Evolutionary conservation across 2,329 filamentous ascomycete species (phyloP).

Genomic region (Xylaria hypoxylon): DNA sequence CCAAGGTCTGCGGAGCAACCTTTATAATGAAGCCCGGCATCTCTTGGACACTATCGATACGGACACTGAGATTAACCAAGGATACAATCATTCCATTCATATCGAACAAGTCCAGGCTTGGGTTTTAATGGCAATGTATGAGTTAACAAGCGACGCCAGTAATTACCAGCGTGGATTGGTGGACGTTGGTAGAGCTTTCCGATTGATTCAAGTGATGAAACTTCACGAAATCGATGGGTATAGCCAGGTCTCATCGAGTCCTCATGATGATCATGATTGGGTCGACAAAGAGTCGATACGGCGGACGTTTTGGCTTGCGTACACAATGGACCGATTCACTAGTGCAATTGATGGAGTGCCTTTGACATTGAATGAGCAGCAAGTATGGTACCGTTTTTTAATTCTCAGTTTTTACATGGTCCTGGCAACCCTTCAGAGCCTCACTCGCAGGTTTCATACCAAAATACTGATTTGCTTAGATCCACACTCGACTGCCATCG

Average conservation of each 20-base stretch:
- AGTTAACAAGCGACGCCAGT: conserved; percentile 19
- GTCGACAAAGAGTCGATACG: conserved; percentile 33
- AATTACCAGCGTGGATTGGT: conserved; percentile 32
- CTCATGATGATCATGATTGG: too few species aligned
- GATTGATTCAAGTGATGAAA: conserved; percentile 32
- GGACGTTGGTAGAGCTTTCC: conserved; percentile 33
- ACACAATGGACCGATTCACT: conserved; percentile 35
- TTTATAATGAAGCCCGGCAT: conserved; percentile 47
- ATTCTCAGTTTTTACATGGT: too few species aligned
- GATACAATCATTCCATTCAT: too few species aligned
- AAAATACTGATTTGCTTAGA: too few species aligned
- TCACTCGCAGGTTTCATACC: too few species aligned
- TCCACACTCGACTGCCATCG: too few species aligned
- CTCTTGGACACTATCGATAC: conserved; percentile 45
- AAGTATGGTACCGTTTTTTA: too few species aligned
- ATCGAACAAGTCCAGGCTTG: conserved; percentile 33
- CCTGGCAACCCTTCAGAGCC: too few species aligned
- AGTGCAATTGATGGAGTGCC: too few species aligned
- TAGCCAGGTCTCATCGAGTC: too few species aligned
- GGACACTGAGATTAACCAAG: not conserved
- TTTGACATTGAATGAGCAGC: too few species aligned
- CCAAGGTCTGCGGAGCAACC: conserved; percentile 38
- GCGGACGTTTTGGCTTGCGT: conserved; percentile 40
- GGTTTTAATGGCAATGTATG: conserved; percentile 33
- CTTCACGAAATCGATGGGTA: conserved; percentile 13